A percentile compares a stretch with the other conserved stretches of the same genome.
Evolutionary conservation across 2,329 filamentous ascomycete species (phyloP).

Genomic region (Penicillium sp.): DNA sequence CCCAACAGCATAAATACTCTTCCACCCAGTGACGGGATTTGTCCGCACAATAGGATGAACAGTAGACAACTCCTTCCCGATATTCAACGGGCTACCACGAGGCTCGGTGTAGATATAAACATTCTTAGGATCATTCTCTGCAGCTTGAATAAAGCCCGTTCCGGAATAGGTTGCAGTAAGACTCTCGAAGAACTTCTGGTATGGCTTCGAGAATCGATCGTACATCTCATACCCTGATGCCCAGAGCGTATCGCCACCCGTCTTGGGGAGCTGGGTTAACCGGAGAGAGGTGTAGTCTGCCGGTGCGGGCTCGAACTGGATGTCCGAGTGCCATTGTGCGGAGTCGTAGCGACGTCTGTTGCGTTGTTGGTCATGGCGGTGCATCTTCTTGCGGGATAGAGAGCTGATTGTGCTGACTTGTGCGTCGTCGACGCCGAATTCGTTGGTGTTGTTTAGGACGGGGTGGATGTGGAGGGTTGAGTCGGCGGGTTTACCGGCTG

Average conservation of each 20-base stretch:
- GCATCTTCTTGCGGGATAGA: constrained; percentile 53
- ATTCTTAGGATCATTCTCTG: constrained; percentile 28
- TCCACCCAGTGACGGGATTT: constrained; percentile 66
- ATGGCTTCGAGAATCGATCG: constrained; percentile 60
- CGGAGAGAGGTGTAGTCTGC: constrained; percentile 65
- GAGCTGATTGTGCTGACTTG: constrained; percentile 67
- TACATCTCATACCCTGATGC: constrained; percentile 68
- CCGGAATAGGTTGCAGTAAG: constrained; percentile 59
- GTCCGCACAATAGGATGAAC: constrained; percentile 61
- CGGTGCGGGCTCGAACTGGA: constrained; percentile 65
- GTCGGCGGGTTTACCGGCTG: constrained; percentile 59
- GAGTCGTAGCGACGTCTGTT: constrained; percentile 41
- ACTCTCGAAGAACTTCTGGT: constrained; percentile 59
- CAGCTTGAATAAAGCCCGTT: constrained; percentile 52
- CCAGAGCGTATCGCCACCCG: constrained; percentile 66
- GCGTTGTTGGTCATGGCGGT: constrained; percentile 32
- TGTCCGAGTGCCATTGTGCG: constrained; percentile 60
- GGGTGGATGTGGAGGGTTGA: constrained; percentile 64
- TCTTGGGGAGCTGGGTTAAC: constrained; percentile 57
- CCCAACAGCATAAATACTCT: constrained; percentile 54
- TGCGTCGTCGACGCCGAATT: constrained; percentile 57
- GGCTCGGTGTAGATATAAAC: constrained; percentile 42
- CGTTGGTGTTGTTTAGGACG: constrained; percentile 55
- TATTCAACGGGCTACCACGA: constrained; percentile 57
- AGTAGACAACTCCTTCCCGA: constrained; percentile 52